phyloP scores from a whole-genome alignment of 2,329 filamentous ascomycete genomes.

The Pezicula neosporulosa region DNA sequence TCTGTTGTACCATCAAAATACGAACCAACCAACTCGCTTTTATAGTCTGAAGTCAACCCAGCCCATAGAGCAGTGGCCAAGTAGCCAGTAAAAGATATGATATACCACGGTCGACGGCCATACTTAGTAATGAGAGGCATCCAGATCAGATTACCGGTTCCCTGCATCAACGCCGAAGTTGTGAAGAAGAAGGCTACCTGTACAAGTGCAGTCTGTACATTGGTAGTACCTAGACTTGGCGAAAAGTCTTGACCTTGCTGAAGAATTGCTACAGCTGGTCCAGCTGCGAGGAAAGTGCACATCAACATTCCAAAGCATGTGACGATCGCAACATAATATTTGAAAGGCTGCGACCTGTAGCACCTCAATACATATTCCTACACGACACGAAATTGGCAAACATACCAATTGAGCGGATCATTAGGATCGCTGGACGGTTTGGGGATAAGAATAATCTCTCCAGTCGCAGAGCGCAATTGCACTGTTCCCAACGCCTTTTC shows the following conservation, averaged over 20 bases:
- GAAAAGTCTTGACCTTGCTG: slow-evolving; percentile 13
- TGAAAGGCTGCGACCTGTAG: slow-evolving; percentile 7
- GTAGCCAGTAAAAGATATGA: slow-evolving; percentile 39
- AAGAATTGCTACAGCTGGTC: slow-evolving; percentile 5
- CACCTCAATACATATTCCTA: background rate
- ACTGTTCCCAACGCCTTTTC: slow-evolving; percentile 12
- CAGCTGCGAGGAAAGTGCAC: slow-evolving; percentile 10
- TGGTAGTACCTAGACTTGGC: slow-evolving; percentile 2
- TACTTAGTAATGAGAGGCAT: slow-evolving; percentile 17
- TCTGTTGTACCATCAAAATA: background rate
- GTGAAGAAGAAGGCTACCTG: slow-evolving; percentile 16
- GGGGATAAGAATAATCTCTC: slow-evolving; percentile 25
- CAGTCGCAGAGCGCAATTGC: slow-evolving; percentile 11
- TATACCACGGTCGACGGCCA: slow-evolving; percentile 15
- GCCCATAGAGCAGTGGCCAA: slow-evolving; percentile 39
- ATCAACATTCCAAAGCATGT: slow-evolving; percentile 12
- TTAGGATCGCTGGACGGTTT: slow-evolving; percentile 30
- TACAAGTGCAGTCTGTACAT: slow-evolving; percentile 5
- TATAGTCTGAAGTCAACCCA: slow-evolving; percentile 37
- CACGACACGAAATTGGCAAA: background rate
- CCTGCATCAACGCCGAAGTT: slow-evolving; percentile 11
- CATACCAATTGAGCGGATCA: slow-evolving; percentile 33
- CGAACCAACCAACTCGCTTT: slow-evolving; percentile 33
- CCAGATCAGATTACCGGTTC: slow-evolving; percentile 14
- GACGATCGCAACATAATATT: slow-evolving; percentile 7